These are phyloP conservation scores for Fusarium subglutinans DNA, from an alignment of 2,329 filamentous ascomycete genomes.

Conservation along the genomic window DNA sequence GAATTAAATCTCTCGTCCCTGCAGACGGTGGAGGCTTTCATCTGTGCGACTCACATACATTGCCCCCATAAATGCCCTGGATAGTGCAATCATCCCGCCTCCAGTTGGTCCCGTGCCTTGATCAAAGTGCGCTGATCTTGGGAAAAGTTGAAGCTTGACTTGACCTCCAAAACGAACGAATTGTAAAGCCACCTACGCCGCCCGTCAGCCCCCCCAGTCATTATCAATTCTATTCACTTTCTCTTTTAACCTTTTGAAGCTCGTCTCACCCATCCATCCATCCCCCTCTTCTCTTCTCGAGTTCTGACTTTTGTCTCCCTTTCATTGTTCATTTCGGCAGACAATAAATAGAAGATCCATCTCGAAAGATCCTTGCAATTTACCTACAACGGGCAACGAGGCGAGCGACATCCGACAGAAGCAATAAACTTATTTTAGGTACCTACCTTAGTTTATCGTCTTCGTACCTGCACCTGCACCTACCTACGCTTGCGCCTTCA, in stretches of 20 bases:
- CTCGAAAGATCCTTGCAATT: conserved; percentile 14
- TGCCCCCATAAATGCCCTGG: conserved; percentile 34
- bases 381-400: conserved; percentile 7
- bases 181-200: conserved; percentile 34
- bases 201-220: conserved; percentile 22
- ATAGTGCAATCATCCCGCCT: conserved; percentile 31
- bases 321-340: conserved; percentile 25
- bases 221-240: conserved; percentile 11
- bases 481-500: neutral
- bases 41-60: conserved; percentile 26
- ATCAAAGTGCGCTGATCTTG: conserved; percentile 36
- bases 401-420: conserved; percentile 26
- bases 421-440: conserved; percentile 13
- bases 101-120: conserved; percentile 37
- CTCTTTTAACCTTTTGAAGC: neutral
- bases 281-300: conserved; percentile 7
- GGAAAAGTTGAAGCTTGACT: conserved; percentile 14
- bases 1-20: conserved; percentile 39
- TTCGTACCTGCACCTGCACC: neutral
- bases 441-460: neutral
- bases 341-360: conserved; percentile 29
- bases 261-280: neutral
- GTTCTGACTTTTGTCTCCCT: conserved; percentile 13
- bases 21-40: conserved; percentile 14
- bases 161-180: neutral